Conservation (phyloP, 2,329 filamentous ascomycete species). For the Claviceps pusilla region DNA sequence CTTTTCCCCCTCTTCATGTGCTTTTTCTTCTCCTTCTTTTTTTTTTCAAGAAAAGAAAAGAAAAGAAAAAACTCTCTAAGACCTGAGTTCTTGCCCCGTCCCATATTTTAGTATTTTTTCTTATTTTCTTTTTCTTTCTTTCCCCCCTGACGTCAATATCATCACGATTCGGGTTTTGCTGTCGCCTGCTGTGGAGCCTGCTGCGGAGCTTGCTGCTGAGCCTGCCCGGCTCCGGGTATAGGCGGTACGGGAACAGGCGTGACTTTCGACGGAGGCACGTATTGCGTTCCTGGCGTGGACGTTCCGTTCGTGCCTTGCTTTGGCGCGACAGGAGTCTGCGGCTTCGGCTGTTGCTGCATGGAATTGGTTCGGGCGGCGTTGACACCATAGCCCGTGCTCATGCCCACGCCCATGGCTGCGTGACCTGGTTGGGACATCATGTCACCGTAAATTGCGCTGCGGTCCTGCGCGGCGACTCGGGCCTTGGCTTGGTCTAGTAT, state of each 20-base stretch:
- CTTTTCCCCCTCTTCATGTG: not conserved
- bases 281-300: slow-evolving; percentile 18
- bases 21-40: not conserved
- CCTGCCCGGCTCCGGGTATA: slow-evolving; percentile 23
- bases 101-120: too few relatives aligned
- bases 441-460: slow-evolving; percentile 25
- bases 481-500: slow-evolving; percentile 37
- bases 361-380: slow-evolving; percentile 21
- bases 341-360: slow-evolving; percentile 19
- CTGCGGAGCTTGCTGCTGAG: slow-evolving; percentile 5
- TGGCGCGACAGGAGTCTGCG: slow-evolving; percentile 20
- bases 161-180: slow-evolving; percentile 1
- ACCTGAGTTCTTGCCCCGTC: too few relatives aligned
- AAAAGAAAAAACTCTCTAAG: too few relatives aligned
- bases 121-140: not conserved
- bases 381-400: slow-evolving; percentile 16
- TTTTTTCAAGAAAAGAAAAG: too few relatives aligned
- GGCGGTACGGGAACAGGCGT: slow-evolving; percentile 29
- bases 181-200: slow-evolving; percentile 8
- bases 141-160: not conserved
- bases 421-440: slow-evolving; percentile 33
- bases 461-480: slow-evolving; percentile 29
- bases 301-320: slow-evolving; percentile 21
- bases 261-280: slow-evolving; percentile 24
- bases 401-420: slow-evolving; percentile 13